A percentile compares a stretch with the other conserved stretches of the same genome.
These are phyloP conservation scores for Aurantiochytrium sp. DNA, from an alignment of 108 stramenopile species.

Conservation along the genomic window DNA sequence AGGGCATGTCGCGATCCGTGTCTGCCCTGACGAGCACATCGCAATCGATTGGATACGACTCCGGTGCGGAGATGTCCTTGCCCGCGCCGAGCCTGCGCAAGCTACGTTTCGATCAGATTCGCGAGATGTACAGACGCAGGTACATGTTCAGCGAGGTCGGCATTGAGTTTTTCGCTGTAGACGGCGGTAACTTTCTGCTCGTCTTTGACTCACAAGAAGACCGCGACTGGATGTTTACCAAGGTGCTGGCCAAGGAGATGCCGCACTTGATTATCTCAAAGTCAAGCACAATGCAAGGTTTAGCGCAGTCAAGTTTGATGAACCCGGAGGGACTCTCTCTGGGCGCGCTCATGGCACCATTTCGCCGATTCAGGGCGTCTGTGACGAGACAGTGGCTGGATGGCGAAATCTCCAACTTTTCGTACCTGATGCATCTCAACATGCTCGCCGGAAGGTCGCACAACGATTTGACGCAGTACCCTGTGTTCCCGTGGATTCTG, in stretches of 20 bases:
- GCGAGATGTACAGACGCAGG: background rate
- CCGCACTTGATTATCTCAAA: background rate
- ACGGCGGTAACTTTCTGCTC: background rate
- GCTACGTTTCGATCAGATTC: background rate
- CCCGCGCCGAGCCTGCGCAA: background rate
- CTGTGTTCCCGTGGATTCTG: conserved; percentile 96
- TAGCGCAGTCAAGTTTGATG: background rate
- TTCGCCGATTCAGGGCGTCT: background rate
- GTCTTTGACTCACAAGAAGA: background rate
- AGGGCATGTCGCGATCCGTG: background rate
- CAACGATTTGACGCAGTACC: conserved; percentile 94
- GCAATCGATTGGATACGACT: background rate
- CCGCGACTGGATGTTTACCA: conserved; percentile 14
- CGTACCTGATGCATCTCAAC: conserved; percentile 87
- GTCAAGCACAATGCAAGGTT: background rate
- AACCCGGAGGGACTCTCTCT: background rate
- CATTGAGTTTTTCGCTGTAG: background rate
- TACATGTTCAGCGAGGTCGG: conserved; percentile 5
- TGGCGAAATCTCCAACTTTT: conserved; percentile 76
- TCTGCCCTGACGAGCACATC: background rate
- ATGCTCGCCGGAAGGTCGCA: conserved; percentile 85
- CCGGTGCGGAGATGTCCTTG: background rate
- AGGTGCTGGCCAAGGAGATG: conserved; percentile 7
- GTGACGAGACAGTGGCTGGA: conserved; percentile 29
- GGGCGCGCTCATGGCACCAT: conserved; percentile 2